Percentiles rank a stretch among this genome's conserved stretches.
These are phyloP conservation scores for Ambrosiella cleistominuta DNA, from an alignment of 2,329 filamentous ascomycete genomes.

Conservation along the genomic window DNA sequence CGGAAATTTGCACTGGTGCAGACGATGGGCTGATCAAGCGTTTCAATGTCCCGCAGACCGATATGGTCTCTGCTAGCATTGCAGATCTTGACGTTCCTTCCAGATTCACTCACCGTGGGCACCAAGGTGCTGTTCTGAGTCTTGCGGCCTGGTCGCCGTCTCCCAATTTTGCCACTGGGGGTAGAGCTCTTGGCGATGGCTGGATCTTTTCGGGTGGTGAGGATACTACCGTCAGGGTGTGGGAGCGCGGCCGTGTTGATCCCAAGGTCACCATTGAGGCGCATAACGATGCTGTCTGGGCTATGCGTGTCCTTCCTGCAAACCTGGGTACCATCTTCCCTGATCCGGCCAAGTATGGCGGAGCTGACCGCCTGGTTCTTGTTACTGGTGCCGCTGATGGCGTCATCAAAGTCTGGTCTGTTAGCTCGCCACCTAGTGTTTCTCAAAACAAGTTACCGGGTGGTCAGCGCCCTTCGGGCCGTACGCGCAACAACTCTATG, in stretches of 20 bases:
- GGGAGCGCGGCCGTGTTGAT: constrained; percentile 87
- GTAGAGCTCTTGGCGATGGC: constrained; percentile 74
- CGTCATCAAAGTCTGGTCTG: constrained; percentile 81
- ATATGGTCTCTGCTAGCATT: constrained; percentile 29
- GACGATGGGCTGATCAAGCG: constrained; percentile 94
- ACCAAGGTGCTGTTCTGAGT: constrained; percentile 75
- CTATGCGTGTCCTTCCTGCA: constrained; percentile 76
- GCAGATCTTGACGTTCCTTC: constrained; percentile 77
- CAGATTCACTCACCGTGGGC: constrained; percentile 89
- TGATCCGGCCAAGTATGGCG: constrained; percentile 54
- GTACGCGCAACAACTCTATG: constrained; percentile 77
- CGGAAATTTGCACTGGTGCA: constrained; percentile 88
- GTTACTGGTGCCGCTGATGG: constrained; percentile 85
- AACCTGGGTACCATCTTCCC: constrained; percentile 70
- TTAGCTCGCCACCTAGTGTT: constrained; percentile 75
- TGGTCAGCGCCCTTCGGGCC: constrained; percentile 36
- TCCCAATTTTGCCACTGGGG: constrained; percentile 76
- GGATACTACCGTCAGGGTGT: constrained; percentile 81
- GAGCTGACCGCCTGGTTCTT: constrained; percentile 71
- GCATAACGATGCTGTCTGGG: constrained; percentile 92
- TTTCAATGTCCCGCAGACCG: constrained; percentile 83
- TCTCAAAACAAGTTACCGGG: constrained; percentile 52
- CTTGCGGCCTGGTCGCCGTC: constrained; percentile 75
- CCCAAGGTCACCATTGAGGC: constrained; percentile 88
- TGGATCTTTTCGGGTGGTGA: constrained; percentile 98